These are phyloP conservation scores for Fusarium nodosum DNA, from an alignment of 2,329 filamentous ascomycete genomes.

Conservation along the genomic window DNA sequence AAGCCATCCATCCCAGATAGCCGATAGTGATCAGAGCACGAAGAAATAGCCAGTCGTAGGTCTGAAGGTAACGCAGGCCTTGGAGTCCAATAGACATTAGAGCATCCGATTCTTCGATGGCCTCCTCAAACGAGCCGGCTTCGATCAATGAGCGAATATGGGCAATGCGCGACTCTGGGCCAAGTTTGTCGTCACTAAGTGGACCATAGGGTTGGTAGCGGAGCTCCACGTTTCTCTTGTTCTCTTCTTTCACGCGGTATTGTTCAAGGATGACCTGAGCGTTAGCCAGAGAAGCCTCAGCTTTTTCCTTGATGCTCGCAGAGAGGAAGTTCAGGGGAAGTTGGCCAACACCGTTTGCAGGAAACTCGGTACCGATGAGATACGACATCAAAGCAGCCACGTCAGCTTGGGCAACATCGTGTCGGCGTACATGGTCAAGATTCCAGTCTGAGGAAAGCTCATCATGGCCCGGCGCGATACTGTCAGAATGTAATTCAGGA, in stretches of 20 bases:
- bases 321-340: constrained; percentile 87
- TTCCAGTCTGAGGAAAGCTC: constrained; percentile 93
- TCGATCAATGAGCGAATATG: constrained; percentile 78
- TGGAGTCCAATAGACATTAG: constrained; percentile 83
- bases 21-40: constrained; percentile 88
- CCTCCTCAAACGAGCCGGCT: constrained; percentile 75
- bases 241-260: constrained; percentile 92
- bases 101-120: constrained; percentile 82
- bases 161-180: constrained; percentile 75
- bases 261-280: constrained; percentile 91
- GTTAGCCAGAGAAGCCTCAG: constrained; percentile 86
- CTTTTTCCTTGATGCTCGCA: constrained; percentile 80
- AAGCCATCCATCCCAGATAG: constrained; percentile 96
- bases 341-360: constrained; percentile 95
- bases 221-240: constrained; percentile 81
- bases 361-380: constrained; percentile 87
- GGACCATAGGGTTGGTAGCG: constrained; percentile 81
- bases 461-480: constrained; percentile 83
- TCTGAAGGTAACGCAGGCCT: constrained; percentile 93
- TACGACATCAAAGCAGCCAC: constrained; percentile 97
- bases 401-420: constrained; percentile 95
- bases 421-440: constrained; percentile 81
- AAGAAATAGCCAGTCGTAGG: constrained; percentile 98
- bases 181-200: constrained; percentile 73
- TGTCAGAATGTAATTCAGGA: constrained; percentile 70